Base-by-base conservation (phyloP, 2,329 filamentous ascomycete species). In the Cladosporium sp. region DNA sequence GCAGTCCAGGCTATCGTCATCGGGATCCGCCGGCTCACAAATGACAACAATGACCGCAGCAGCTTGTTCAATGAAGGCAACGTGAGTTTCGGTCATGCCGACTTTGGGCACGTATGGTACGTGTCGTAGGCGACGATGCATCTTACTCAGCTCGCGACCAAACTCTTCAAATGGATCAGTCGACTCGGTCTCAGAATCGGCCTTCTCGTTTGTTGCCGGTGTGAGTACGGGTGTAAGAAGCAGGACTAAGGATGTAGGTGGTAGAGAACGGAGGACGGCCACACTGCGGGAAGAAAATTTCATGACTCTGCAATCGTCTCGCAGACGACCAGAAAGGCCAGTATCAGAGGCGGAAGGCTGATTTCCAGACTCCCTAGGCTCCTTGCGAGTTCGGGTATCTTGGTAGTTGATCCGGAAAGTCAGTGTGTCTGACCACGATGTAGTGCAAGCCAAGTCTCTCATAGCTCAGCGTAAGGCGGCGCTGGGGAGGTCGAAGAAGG, bases 91-190 rank as follows among this genome's bases (percentile, higher is more conserved):
- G 2, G 82, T 85, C 63, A 88, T 80, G 36, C 84, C 84, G 51
- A 74, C 67, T 46, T 75, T 74, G 40, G 80, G 78, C 4, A 82
- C 79, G 60, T 88, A 91, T 5, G 86, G 85, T 38, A 88, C 79
- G 62, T 90, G 86, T 16, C 83, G 79, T 53, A 90, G 74, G 64
- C 74, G 75, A 2, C 75, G 69, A 60, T 86, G 82, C 57, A 78
- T 73, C 42, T 68, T 71, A 42, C 80, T 78, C 42, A 91, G 66
- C 38, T 80, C 78, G 54, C 77, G 76, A 16, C 86, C 86, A 15
- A 91, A 71, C 12, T 78, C 76, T 65, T 90, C 85, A 61, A 90
- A 90, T 0, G 86, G 86, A 62, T 91, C 86, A 59, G 69, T 73
- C 71, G 29, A 54, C 16, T 16, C 32, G 3, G 30, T n/a, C 4